Base-by-base conservation (phyloP, 2,329 filamentous ascomycete genomes). In the Stemphylium lycopersici region DNA sequence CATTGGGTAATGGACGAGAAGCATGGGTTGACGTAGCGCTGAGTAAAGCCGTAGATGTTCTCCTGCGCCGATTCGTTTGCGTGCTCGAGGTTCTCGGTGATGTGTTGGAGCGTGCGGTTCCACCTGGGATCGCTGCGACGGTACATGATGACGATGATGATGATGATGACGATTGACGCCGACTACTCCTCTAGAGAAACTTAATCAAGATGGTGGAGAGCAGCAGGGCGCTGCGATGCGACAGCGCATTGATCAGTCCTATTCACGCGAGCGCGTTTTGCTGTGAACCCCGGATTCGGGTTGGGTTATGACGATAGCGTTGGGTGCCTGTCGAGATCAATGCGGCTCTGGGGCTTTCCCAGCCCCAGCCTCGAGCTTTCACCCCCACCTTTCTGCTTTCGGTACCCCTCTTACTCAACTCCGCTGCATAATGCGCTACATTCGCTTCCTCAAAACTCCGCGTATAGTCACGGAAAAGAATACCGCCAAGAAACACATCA, bases 1-100 rank as follows among this genome's bases (percentile, higher is more conserved):
- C 88, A 88, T 50, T 81, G 80, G 50, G 80, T 82, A 42, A 96
- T 71, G 6, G 87, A 86, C 1, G 82, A 79, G 32, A 97, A 80
- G 72, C 93, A 97, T 0, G 93, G 93, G 54, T 81, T 81, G 67
- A 98, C 83, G 76, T 96, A 97, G 66, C 86, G 82, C 72, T 96
- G 91, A 52, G 90, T 87, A 71, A 97, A 95, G 56, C 87, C 87
- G 84, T 93, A 98, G 69, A 98, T 89, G 51, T 89, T 88, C 42
- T 90, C 91, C 56, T 95, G 93, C n/a, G 93, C 92, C 52, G 90
- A 89, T 74, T 96, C 91, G 56, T 96, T 96, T 41, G 91, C 91
- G 29, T 90, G 85, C 77, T 97, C 93, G 76, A 96, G 87, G 69
- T 93, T 96, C 65, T 95, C 90, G 6, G 90, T 89, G 73, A 97